Base-by-base conservation (phyloP, 345 rosid species). In the Gossypium mustelinum region DNA sequence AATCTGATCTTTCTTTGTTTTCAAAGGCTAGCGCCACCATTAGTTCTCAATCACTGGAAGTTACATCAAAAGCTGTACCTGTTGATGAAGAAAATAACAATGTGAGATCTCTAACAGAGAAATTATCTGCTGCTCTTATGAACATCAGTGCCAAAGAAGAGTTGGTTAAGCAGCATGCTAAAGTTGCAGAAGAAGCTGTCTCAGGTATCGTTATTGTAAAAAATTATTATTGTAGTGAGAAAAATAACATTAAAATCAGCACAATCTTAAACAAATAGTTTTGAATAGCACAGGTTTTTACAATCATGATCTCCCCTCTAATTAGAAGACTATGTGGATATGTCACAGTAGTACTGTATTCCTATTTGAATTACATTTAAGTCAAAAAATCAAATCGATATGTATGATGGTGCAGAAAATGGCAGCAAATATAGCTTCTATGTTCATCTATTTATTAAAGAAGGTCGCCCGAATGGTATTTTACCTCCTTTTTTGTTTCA, bases 181-280 rank as follows among this genome's bases (percentile, higher is more conserved):
- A 87, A 83, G 99, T 95, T 72, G 97, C 99, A 56, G 99, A 95
- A 79, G 99, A 95, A 86, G 99, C 99, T 70, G 92, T 95, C 56
- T 77, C 94, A 68, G 99, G 98, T 92, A 79, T 73, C 18, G 20
- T 45, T 27, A 29, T 51, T 56, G 27, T 9, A 56, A 56, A 56
- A 56, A 9, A 0, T 3, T 48, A 12, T 48, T 10, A 48, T 11
- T 14, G 14, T 48, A 25, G 43, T 9, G 47, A 25, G 16, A 50
- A 68, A 50, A 52, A 54, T 51, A 17, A 27, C 56, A 24, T 50
- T 25, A 50, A 14, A 3, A 34, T 5, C 41, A 34, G 41, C 41
- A 34, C 41, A 34, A 34, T 34, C 41, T 34, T 34, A 34, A 34
- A 34, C 41, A 34, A 4, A 5, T 34, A 4, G 41, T 34, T 34